These are phyloP conservation scores for Fraxinus ornus DNA, from an alignment of 305 asterid species.

Conservation along the genomic window DNA sequence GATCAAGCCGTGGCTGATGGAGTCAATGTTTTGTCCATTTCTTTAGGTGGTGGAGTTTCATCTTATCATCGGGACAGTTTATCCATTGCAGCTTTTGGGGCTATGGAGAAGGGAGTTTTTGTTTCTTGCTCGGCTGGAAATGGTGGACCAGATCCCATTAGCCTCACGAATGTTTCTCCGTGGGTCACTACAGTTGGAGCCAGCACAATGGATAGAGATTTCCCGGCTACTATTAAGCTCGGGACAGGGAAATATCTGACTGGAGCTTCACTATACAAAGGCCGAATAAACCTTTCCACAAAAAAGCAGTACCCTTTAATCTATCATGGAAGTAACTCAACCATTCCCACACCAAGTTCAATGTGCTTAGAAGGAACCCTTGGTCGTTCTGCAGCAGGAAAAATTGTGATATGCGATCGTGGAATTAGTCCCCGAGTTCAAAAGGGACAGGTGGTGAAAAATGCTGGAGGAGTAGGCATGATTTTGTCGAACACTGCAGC, in stretches of 20 bases:
- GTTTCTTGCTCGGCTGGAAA: conserved; percentile 90
- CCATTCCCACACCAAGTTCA: conserved; percentile 66
- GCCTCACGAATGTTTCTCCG: conserved; percentile 85
- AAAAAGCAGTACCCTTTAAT: conserved; percentile 49
- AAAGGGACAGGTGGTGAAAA: conserved; percentile 88
- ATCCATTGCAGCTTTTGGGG: conserved; percentile 80
- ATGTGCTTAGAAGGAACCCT: conserved; percentile 83
- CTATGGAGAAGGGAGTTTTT: conserved; percentile 88
- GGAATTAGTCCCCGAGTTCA: conserved; percentile 89
- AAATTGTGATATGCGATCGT: conserved; percentile 84
- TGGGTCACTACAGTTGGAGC: conserved; percentile 96
- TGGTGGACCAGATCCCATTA: conserved; percentile 95
- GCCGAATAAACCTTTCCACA: conserved; percentile 38
- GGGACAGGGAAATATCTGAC: conserved; percentile 50
- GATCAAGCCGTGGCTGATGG: conserved; percentile 93
- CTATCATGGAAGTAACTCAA: conserved; percentile 67
- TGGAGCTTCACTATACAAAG: conserved; percentile 80
- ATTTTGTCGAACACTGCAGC: conserved; percentile 68
- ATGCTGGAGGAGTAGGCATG: conserved; percentile 93
- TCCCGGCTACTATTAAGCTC: conserved; percentile 72
- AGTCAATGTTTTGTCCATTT: conserved; percentile 73
- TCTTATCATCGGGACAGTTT: conserved; percentile 70
- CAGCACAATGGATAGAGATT: conserved; percentile 86
- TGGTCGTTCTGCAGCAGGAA: conserved; percentile 62
- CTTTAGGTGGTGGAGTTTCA: conserved; percentile 89